Base-by-base conservation (phyloP, 257 asterid genomes). In the Nicotiana attenuata region DNA sequence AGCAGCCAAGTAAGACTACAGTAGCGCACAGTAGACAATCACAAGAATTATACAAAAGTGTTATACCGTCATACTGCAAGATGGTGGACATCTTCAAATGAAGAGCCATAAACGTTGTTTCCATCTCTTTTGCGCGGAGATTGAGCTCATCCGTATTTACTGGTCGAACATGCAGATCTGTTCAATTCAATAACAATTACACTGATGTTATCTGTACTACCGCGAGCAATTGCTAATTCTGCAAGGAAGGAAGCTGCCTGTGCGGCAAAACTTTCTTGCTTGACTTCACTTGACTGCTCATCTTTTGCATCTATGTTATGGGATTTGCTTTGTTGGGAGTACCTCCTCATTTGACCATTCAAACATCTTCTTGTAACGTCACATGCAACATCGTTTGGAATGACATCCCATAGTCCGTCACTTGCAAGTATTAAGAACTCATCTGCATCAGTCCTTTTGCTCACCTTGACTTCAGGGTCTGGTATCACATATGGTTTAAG, bases 381-480 rank as follows among this genome's bases (percentile, higher is more conserved):
- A 82, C 97, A 91, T 1, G 96, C 97, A 0, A 88, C 13, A 4
- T 91, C 92, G 14, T 93, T 93, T 0, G 93, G 85, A 3, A 93
- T 69, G 0, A 90, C 96, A 20, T 91, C 97, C 97, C 96, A 91
- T 14, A 93, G 69, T 6, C 97, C 97, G 20, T 93, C 97, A 17
- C 94, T 91, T 13, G 88, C 96, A 11, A 93, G 80, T 81, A 91
- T 81, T 61, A 91, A 56, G 86, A 93, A 91, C 84, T 93, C 96
- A 29, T 93, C 97, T 17, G 19, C n/a, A 13, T 65, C 29, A 0
- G 56, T 86, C 47, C 89, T 76, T 3, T 78, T 63, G 63, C 71
- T 65, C 16, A 91, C 85, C 20, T 50, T 82, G 0, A 93, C 93
- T 69, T 91, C 91, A 0, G 97, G 97, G 5, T 88, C 87, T 6